Evolutionary conservation across 129 eudicot genomes (phyloP).

Genomic region (Deinandra increscens): DNA sequence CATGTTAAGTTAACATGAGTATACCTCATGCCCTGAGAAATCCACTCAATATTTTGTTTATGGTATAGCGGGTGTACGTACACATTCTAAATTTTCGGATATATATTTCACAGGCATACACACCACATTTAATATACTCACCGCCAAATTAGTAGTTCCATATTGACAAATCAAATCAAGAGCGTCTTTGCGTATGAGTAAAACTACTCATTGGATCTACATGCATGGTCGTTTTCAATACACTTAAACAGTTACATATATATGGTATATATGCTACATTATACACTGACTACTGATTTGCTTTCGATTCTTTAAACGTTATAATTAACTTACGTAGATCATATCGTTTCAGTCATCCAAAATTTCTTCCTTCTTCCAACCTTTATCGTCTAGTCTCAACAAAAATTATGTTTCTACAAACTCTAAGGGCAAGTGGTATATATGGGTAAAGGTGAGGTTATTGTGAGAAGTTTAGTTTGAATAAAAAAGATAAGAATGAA

Average conservation of each 20-base stretch:
- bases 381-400: too few species aligned
- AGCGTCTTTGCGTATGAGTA: slow-evolving; percentile 39
- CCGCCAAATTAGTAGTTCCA: slow-evolving; percentile 34
- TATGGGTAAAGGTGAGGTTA: too few species aligned
- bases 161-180: slow-evolving; percentile 19
- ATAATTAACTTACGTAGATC: slow-evolving; percentile 12
- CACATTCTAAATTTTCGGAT: too few species aligned
- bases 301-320: slow-evolving; percentile 12
- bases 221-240: slow-evolving; percentile 32
- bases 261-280: not conserved
- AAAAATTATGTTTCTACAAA: too few species aligned
- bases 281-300: slow-evolving; percentile 15
- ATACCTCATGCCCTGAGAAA: too few species aligned
- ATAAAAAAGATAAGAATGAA: too few species aligned
- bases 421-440: too few species aligned
- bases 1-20: too few species aligned
- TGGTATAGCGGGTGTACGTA: too few species aligned
- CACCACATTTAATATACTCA: slow-evolving; percentile 23
- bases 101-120: not conserved
- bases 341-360: slow-evolving; percentile 27
- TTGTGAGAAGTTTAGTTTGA: too few species aligned
- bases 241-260: not conserved
- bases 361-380: slow-evolving; percentile 27
- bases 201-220: slow-evolving; percentile 24
- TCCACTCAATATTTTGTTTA: too few species aligned